phyloP scores from a whole-genome alignment of 2,329 filamentous ascomycete species.

The Verticillium zaregamsianum region DNA sequence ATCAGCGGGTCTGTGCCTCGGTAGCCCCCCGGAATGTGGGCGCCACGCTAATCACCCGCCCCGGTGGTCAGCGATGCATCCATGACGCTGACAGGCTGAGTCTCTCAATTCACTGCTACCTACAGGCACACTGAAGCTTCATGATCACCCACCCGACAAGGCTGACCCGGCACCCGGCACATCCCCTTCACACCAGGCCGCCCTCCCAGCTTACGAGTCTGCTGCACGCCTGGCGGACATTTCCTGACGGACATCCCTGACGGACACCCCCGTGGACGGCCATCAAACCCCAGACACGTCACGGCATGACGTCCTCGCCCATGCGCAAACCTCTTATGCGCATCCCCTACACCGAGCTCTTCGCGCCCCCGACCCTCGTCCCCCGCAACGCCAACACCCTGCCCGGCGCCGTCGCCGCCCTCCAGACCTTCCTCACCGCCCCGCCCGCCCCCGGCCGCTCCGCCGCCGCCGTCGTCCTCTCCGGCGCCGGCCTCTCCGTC shows the following conservation, averaged over 20 bases:
- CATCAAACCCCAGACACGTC: background rate
- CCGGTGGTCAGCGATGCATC: background rate
- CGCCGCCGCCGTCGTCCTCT: conserved; percentile 47
- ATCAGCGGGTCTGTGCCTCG: background rate
- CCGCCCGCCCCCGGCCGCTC: conserved; percentile 46
- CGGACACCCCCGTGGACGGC: background rate
- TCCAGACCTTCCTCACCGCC: conserved; percentile 70
- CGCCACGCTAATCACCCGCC: background rate
- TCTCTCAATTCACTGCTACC: no score
- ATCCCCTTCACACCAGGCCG: background rate
- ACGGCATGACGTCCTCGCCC: conserved; percentile 5
- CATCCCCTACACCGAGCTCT: conserved; percentile 84
- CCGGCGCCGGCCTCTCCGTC: conserved; percentile 90
- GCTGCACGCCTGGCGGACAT: background rate
- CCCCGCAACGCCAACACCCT: conserved; percentile 68
- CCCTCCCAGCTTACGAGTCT: background rate
- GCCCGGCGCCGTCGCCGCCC: conserved; percentile 69
- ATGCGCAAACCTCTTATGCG: conserved; percentile 75
- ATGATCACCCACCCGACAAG: background rate
- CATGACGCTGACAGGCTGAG: background rate
- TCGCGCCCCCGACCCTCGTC: conserved; percentile 70
- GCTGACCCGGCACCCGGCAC: background rate
- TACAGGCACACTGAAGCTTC: background rate
- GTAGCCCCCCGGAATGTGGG: background rate
- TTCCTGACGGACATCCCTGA: no score